phyloP scores from a whole-genome alignment of 768 basidiomycete genomes.

The Candolleomyces eurysporus region DNA sequence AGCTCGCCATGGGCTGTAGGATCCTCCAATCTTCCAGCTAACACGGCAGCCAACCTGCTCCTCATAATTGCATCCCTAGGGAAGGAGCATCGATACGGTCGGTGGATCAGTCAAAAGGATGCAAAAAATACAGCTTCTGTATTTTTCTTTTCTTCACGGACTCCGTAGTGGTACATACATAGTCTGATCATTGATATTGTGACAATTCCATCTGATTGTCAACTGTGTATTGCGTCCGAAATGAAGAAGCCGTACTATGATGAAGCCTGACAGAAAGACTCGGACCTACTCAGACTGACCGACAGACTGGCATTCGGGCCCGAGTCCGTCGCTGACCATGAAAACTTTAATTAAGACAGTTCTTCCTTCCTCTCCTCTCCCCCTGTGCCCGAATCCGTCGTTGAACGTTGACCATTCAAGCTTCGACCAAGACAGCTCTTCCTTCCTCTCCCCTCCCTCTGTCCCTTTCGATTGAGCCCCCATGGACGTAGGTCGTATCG shows the following conservation, averaged over 20 bases:
- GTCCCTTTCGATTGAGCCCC: too few relatives aligned
- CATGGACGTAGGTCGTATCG: neutral
- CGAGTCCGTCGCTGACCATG: too few relatives aligned
- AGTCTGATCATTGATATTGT: neutral
- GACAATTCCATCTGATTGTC: neutral
- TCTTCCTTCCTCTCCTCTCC: too few relatives aligned
- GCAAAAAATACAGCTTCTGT: constrained; percentile 73
- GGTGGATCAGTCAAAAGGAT: constrained; percentile 78
- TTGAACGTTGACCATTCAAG: too few relatives aligned
- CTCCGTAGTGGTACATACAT: constrained; percentile 9
- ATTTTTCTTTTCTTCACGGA: constrained; percentile 50
- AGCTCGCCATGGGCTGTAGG: constrained; percentile 29
- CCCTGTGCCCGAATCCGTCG: too few relatives aligned
- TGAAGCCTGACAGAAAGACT: too few relatives aligned
- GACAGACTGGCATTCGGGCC: too few relatives aligned
- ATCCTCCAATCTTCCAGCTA: constrained; percentile 15
- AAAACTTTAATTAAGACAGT: too few relatives aligned
- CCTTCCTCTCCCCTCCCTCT: too few relatives aligned
- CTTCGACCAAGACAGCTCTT: too few relatives aligned
- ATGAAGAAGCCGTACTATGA: neutral
- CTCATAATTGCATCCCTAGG: constrained; percentile 79
- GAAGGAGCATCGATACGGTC: constrained; percentile 85
- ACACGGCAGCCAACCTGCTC: constrained; percentile 26
- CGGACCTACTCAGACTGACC: too few relatives aligned
- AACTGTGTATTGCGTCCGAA: neutral